phyloP scores from a whole-genome alignment of 352 stramenopile species.

The Globisporangium iwayamae region DNA sequence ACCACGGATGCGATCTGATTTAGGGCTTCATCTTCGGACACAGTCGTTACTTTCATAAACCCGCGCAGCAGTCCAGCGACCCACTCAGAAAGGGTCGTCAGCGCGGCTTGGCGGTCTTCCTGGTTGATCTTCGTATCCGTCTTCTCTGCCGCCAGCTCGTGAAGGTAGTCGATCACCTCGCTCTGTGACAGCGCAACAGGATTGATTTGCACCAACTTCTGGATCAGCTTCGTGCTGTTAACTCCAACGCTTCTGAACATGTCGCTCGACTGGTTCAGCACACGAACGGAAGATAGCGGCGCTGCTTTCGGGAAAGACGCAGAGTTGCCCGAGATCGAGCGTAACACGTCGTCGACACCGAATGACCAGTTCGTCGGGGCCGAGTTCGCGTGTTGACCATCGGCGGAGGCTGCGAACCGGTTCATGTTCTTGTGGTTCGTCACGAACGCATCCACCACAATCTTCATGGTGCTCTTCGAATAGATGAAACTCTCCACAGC shows the following conservation, averaged over 20 bases:
- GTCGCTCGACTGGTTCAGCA: constrained; percentile 47
- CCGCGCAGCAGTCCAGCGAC: constrained; percentile 39
- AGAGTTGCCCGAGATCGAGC: constrained; percentile 39
- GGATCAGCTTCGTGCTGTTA: constrained; percentile 36
- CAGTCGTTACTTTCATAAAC: constrained; percentile 25
- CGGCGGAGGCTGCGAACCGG: constrained; percentile 54
- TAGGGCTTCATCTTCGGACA: constrained; percentile 17
- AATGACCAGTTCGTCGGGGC: constrained; percentile 75
- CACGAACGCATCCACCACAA: constrained; percentile 39
- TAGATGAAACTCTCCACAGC: constrained; percentile 37
- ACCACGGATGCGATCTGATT: constrained; percentile 23
- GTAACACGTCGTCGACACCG: constrained; percentile 61
- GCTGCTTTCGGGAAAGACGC: constrained; percentile 45
- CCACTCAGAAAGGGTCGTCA: constrained; percentile 59
- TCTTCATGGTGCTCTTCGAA: constrained; percentile 34
- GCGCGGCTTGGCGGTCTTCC: constrained; percentile 58
- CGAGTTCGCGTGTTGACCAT: constrained; percentile 64
- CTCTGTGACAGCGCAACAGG: constrained; percentile 28
- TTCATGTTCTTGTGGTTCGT: constrained; percentile 66
- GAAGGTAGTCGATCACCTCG: constrained; percentile 22
- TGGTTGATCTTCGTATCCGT: constrained; percentile 37
- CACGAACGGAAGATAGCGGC: constrained; percentile 49
- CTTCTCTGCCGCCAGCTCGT: constrained; percentile 29
- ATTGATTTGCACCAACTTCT: constrained; percentile 48
- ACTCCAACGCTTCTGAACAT: constrained; percentile 34